Evolutionary conservation across 2,329 filamentous ascomycete species (phyloP).

Genomic region (Aspergillus cejpii): DNA sequence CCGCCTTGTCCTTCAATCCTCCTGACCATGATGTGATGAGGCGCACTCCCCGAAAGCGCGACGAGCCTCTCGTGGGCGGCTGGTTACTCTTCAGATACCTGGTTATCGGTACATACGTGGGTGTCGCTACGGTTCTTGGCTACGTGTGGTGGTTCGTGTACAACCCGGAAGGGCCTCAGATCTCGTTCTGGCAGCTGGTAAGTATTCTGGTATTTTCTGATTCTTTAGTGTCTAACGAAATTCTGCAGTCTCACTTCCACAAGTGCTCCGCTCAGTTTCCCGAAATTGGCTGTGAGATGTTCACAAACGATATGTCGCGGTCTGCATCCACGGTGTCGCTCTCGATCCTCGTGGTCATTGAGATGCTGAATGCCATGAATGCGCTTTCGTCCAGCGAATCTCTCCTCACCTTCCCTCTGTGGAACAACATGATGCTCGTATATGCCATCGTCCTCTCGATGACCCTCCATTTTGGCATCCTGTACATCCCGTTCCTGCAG

Average conservation of each 20-base stretch:
- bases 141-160: slow-evolving; percentile 99
- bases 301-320: slow-evolving; percentile 76
- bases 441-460: slow-evolving; percentile 91
- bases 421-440: slow-evolving; percentile 97
- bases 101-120: slow-evolving; percentile 92
- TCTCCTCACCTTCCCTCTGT: slow-evolving; percentile 85
- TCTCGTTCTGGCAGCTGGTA: slow-evolving; percentile 77
- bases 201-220: too few species aligned
- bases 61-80: slow-evolving; percentile 84
- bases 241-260: slow-evolving; percentile 70
- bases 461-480: slow-evolving; percentile 85
- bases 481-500: slow-evolving; percentile 88
- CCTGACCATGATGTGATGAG: slow-evolving; percentile 98
- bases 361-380: slow-evolving; percentile 99
- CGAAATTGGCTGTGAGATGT: slow-evolving; percentile 88
- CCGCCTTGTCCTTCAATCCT: slow-evolving; percentile 94
- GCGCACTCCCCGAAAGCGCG: slow-evolving; percentile 79
- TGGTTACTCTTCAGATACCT: slow-evolving; percentile 98
- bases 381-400: slow-evolving; percentile 93
- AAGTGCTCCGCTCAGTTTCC: slow-evolving; percentile 79
- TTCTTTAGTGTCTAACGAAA: slow-evolving; percentile 9
- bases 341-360: slow-evolving; percentile 87
- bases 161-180: slow-evolving; percentile 81
- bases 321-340: slow-evolving; percentile 89
- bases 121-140: slow-evolving; percentile 86